These are phyloP conservation scores for Abelmoschus esculentus DNA, from an alignment of 345 rosid species.

Conservation along the genomic window DNA sequence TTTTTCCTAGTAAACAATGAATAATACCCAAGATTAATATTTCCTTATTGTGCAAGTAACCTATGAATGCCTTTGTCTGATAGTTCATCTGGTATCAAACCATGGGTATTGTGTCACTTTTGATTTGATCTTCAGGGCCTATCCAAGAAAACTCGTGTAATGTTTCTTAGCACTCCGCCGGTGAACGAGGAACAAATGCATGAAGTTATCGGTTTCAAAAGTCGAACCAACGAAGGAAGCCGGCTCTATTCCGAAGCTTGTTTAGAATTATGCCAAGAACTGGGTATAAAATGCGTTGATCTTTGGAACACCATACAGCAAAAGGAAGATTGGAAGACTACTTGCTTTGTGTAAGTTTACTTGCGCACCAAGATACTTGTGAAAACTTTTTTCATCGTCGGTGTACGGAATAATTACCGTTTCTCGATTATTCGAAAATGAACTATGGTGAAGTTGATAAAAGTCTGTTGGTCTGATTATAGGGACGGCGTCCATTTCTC, in stretches of 20 bases:
- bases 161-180: slow-evolving; percentile 69
- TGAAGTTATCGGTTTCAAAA: slow-evolving; percentile 14
- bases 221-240: slow-evolving; percentile 58
- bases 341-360: slow-evolving; percentile 64
- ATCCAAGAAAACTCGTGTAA: slow-evolving; percentile 53
- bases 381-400: too few relatives aligned
- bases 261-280: slow-evolving; percentile 54
- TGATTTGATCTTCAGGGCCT: slow-evolving; percentile 48
- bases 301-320: slow-evolving; percentile 61
- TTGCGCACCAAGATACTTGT: too few relatives aligned
- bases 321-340: slow-evolving; percentile 48
- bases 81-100: background rate
- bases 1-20: too few relatives aligned
- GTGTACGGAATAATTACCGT: too few relatives aligned
- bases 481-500: slow-evolving; percentile 81
- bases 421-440: too few relatives aligned
- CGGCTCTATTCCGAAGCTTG: slow-evolving; percentile 60
- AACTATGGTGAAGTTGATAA: too few relatives aligned
- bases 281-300: slow-evolving; percentile 52
- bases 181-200: slow-evolving; percentile 48
- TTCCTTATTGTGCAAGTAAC: background rate
- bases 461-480: background rate
- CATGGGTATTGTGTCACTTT: background rate
- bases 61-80: background rate
- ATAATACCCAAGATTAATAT: background rate